Conservation (phyloP, 257 asterid species). For the Jacaranda mimosifolia region DNA sequence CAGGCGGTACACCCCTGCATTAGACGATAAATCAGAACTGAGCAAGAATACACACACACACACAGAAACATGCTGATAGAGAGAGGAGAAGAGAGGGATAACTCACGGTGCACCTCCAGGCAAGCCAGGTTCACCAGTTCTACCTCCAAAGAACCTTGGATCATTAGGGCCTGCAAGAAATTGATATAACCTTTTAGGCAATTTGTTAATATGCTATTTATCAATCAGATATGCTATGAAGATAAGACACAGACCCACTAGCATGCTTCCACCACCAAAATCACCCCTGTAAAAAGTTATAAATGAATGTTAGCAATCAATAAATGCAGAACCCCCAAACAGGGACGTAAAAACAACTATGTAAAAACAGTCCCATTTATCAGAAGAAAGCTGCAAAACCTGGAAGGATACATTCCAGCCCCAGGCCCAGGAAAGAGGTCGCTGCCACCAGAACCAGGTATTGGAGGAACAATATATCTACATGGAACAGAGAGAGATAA, state of each 20-base stretch:
- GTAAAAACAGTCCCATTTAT: neutral
- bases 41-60: neutral
- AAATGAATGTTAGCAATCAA: constrained; percentile 18
- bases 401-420: constrained; percentile 80
- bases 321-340: neutral
- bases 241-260: constrained; percentile 60
- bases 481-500: neutral
- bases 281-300: constrained; percentile 60
- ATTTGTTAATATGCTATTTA: constrained; percentile 6
- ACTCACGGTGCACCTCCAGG: constrained; percentile 72
- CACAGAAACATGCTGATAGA: constrained; percentile 18
- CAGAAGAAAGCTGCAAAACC: constrained; percentile 47
- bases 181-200: constrained; percentile 1
- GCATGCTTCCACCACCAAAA: constrained; percentile 71
- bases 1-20: constrained; percentile 82
- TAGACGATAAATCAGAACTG: constrained; percentile 5
- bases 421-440: constrained; percentile 76
- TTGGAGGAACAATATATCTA: constrained; percentile 63
- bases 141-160: constrained; percentile 77
- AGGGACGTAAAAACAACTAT: neutral
- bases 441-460: constrained; percentile 51
- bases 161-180: constrained; percentile 73
- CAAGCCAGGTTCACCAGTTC: constrained; percentile 51
- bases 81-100: neutral
- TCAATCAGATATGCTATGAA: constrained; percentile 22